Base-by-base conservation (phyloP, 148 eudicot species). In the Gaultheria prostrata region DNA sequence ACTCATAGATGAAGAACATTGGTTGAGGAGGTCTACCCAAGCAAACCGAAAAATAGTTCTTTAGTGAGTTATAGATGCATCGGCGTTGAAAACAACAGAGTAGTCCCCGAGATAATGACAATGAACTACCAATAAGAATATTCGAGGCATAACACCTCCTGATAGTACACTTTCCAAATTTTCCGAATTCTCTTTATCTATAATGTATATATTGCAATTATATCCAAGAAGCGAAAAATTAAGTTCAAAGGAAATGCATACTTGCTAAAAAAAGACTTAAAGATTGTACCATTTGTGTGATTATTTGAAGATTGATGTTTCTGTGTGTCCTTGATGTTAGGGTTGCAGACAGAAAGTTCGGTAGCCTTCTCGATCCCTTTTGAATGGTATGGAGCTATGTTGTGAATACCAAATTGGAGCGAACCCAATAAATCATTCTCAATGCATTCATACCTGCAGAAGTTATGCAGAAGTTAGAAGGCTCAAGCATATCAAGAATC, bases 361-460 rank as follows among this genome's bases (percentile, higher is more conserved):
- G 87, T 78, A 39, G 93, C 97, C 85, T 79, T 92, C 84, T 92
- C 91, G 32, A 92, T 86, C 43, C 97, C 95, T 71, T 87, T 75
- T 26, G 93, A 91, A 75, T 76, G 78, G 76, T 91, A 92, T 8
- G 93, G 90, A 80, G 97, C 93, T 61, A 93, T 93, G 51, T 33
- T 82, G 77, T 92, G 92, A 76, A 50, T 81, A 32, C 86, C 79
- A 80, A 26, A 85, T 54, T 89, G 89, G 48, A 92, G 90, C 9
- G 91, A 83, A 70, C 90, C 92, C 90, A 92, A 75, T 12, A 93
- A 82, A 54, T 93, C 97, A 80, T 88, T 86, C 83, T 92, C 97
- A 71, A 92, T 91, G 84, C 88, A 91, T 45, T 93, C 95, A 76
- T 93, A 92, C 93, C 97, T 93, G 86, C 79, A 87, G 43, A 6